Evolutionary conservation across 164 flowering plant genomes (phyloP), one percentile per base, ranked within the genome.

Genomic region (Dillenia turbinata): DNA sequence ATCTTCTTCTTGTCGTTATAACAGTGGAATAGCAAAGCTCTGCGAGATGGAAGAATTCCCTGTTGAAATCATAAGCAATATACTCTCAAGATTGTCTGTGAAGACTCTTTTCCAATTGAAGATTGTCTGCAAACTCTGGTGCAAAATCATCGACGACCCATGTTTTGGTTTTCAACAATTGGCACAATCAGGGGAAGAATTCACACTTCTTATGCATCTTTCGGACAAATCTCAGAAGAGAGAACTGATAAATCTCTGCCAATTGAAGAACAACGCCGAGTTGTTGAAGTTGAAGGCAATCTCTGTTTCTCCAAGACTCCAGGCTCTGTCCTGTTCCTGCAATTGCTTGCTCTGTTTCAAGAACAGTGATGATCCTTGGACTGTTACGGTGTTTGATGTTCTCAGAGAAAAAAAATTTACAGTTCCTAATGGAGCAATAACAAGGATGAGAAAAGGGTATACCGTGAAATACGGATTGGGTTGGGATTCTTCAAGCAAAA

Each of bases 101-200:
- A 75, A 75, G 57, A 47, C 72, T 16, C 70, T 75, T 13, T 33
- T 68, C 44, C 68, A 60, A 24, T 66, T 68, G 48, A 63, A 65
- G 48, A 49, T 62, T 12, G 71, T 75, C 1, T 69, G 61, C 11
- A 66, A 72, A 46, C 47, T 40, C 9, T 71, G 76, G 75, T 46
- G 61, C 43, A 17, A 10, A 11, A 13, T 71, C 0, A 63, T 72
- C 12, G 72, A 64, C 57, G 44, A 65, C 58, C 66, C 54, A 0
- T 44, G 22, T 15, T 59, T 75, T 44, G 46, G 62, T 26, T 47
- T 56, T 9, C n/a, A 44, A 43, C 78, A 75, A 24, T 49, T 68
- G 17, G 22, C 52, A 7, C 64, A 19, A 48, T 54, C 75, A 51
- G 10, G 49, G 10, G 54, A 54, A 54, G 45, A n/a, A 43, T 63